Evolutionary conservation across 2,329 filamentous ascomycete genomes (phyloP).

Genomic region (Pseudogymnoascus destructans): DNA sequence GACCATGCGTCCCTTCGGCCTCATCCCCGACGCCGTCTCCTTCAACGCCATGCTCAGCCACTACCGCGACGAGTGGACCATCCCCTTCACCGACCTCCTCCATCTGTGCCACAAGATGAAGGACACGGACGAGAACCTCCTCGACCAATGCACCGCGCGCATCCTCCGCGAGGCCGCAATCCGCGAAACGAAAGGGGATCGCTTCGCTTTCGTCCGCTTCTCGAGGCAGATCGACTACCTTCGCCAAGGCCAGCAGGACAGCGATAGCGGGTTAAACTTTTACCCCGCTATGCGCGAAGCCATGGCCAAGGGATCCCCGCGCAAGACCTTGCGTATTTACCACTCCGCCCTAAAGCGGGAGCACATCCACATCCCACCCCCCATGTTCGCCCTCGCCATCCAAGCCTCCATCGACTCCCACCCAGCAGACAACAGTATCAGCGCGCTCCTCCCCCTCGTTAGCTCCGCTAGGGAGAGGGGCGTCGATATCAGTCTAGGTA

Average conservation of each 20-base stretch:
- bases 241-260: background rate
- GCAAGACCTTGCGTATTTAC: conserved; percentile 20
- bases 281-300: conserved; percentile 16
- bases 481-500: conserved; percentile 15
- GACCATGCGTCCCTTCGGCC: conserved; percentile 16
- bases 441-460: conserved; percentile 23
- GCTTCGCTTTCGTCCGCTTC: background rate
- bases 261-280: background rate
- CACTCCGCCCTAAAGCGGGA: conserved; percentile 14
- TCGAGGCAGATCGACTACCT: background rate
- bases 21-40: conserved; percentile 17
- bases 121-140: conserved; percentile 11
- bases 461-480: conserved; percentile 17
- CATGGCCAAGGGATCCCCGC: conserved; percentile 13
- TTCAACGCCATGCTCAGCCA: conserved; percentile 22
- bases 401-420: conserved; percentile 18
- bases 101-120: conserved; percentile 16
- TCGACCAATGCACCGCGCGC: conserved; percentile 14
- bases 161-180: conserved; percentile 14
- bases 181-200: background rate
- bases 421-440: conserved; percentile 10
- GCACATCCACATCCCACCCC: conserved; percentile 12
- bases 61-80: conserved; percentile 18
- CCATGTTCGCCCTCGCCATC: conserved; percentile 19
- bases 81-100: conserved; percentile 18